Base-by-base conservation (phyloP, 164 flowering plant species). In the Vitis amurensis region DNA sequence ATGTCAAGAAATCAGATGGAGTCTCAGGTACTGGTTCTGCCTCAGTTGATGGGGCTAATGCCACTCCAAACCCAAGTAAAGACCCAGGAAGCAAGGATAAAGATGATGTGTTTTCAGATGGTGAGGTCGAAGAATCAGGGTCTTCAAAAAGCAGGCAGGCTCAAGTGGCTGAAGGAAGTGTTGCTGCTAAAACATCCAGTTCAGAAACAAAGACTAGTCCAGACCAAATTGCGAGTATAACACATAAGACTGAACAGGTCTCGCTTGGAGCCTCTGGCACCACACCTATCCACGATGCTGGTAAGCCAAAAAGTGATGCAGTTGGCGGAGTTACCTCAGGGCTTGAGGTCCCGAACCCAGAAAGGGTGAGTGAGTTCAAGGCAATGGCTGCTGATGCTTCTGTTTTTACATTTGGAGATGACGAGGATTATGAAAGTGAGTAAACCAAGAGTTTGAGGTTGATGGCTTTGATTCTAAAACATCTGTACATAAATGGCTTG, bases 331-430 rank as follows among this genome's bases (percentile, higher is more conserved):
- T 74, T 49, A 66, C 55, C 11, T 72, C 86, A 1, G 69, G 79
- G 29, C 65, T 50, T 4, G 87, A 74, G 19, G 78, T 52, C 17
- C 78, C 90, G 12, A 83, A 71, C 70, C 44, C 85, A 5, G 82
- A 74, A 12, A 83, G 61, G 30, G 79, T 74, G 8, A 83, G 91
- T 66, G 89, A 89, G 51, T 91, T 94, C 79, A 89, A 94, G 83
- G 95, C 92, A 50, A 94, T 94, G 81, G 98, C 98, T 30, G 99
- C 99, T 11, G 99, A 94, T 89, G 97, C 98, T 37, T 94, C 99
- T 61, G 98, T 92, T 49, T 94, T 94, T 61, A 79, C 89, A 7
- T 94, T 94, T 67, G 99, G 99, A 61, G 99, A 94, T 61, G 97
- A 91, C 0, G 98, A 92, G 15, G 98, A 94, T 61, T 87, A 81